A percentile compares a stretch with the other conserved stretches of the same genome.
These are phyloP conservation scores for Cladosporium austrohemisphaericum DNA, from an alignment of 2,329 filamentous ascomycete genomes.

Conservation along the genomic window DNA sequence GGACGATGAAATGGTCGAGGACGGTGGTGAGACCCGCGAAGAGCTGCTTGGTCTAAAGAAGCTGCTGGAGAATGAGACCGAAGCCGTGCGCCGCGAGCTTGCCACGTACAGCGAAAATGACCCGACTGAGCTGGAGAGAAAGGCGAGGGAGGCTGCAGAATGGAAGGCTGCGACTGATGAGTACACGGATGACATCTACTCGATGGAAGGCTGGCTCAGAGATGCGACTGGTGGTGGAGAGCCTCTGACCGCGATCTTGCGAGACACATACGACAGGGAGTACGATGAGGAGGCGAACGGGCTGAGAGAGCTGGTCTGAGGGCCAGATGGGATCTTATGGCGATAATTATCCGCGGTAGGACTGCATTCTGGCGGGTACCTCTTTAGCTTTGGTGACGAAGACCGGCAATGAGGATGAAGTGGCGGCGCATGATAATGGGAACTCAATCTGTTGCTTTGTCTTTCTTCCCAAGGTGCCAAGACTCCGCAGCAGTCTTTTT, in stretches of 20 bases:
- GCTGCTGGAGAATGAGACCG: slow-evolving; percentile 36
- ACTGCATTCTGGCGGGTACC: too few species aligned
- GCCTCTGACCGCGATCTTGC: slow-evolving; percentile 41
- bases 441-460: too few species aligned
- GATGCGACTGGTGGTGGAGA: slow-evolving; percentile 32
- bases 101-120: slow-evolving; percentile 46
- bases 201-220: slow-evolving; percentile 45
- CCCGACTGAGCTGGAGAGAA: slow-evolving; percentile 43
- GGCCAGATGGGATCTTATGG: not conserved
- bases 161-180: slow-evolving; percentile 34
- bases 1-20: slow-evolving; percentile 36
- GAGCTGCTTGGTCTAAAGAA: slow-evolving; percentile 36
- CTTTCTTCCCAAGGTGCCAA: too few species aligned
- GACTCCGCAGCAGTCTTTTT: not conserved
- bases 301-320: slow-evolving; percentile 38
- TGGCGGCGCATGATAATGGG: too few species aligned
- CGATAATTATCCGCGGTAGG: not conserved
- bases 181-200: slow-evolving; percentile 44
- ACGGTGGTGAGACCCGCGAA: slow-evolving; percentile 33
- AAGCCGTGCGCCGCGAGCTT: slow-evolving; percentile 39
- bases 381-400: not conserved
- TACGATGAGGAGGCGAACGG: slow-evolving; percentile 53
- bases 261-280: slow-evolving; percentile 51
- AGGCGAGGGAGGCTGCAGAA: slow-evolving; percentile 31
- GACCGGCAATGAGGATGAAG: too few species aligned